Base-by-base conservation (phyloP, 148 eudicot species). In the Fagopyrum tataricum region DNA sequence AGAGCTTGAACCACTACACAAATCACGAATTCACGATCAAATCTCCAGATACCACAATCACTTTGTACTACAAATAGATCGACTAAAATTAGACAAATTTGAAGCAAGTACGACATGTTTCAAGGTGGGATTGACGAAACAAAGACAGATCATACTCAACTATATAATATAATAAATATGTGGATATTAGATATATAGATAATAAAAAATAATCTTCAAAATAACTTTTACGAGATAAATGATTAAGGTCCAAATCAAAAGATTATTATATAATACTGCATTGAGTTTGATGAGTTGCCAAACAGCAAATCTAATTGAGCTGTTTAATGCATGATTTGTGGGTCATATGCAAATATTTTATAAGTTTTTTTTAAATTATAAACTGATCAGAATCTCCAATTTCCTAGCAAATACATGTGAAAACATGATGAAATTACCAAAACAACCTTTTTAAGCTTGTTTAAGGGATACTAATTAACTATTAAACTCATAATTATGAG, bases 291-390 rank as follows among this genome's bases (percentile, higher is more conserved):
- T 62, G 42, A 62, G 15, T 13, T 62, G 42, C 67, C 42, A 31
- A 62, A 62, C 67, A 62, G 67, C 67, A 62, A 62, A 62, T 62
- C 67, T 31, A 62, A 31, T 62, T 31, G 41, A 62, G n/a, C 67
- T 62, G 67, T 62, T 62, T 62, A 42, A 62, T 31, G 67, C 67
- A 31, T 17, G 42, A 26, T 31, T 26, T 62, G 67, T 62, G 67
- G 67, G 67, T 62, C 67, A 31, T 31, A 56, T 7, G n/a, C 31
- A 20, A 1, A 56, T 56, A 21, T 62, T 26, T 31, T 62, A 31
- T 62, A 17, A 62, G 67, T 42, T 14, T 6, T 13, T 46, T 31
- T 62, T 31, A 62, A 26, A 62, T 12, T 31, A 56, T 62, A 31
- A 7, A 7, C 5, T 62, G 14, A 14, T 26, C 42, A 31, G 59